A percentile compares a stretch with the other conserved stretches of the same genome.
phyloP scores from a whole-genome alignment of 2,329 filamentous ascomycete genomes.

The Sporothrix humicola region DNA sequence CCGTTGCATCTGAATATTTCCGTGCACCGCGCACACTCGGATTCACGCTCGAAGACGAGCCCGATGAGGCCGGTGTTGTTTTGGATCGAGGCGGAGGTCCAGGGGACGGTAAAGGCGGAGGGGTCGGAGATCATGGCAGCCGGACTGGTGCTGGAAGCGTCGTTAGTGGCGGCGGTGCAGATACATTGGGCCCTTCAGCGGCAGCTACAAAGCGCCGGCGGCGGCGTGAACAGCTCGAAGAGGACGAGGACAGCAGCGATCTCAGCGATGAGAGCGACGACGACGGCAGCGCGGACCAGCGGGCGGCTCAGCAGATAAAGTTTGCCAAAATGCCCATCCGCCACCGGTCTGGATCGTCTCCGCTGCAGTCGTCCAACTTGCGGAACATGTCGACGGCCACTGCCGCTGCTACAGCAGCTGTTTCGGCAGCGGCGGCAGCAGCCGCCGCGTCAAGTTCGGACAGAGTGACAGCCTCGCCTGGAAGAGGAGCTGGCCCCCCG shows the following conservation, averaged over 20 bases:
- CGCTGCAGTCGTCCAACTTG: slow-evolving; percentile 70
- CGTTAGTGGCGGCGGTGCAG: slow-evolving; percentile 44
- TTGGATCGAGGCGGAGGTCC: slow-evolving; percentile 66
- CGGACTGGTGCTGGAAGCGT: slow-evolving; percentile 20
- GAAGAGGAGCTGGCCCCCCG: slow-evolving; percentile 46
- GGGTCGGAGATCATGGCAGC: slow-evolving; percentile 17
- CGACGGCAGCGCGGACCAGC: slow-evolving; percentile 50
- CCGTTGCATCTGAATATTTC: slow-evolving; percentile 83
- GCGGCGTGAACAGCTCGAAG: slow-evolving; percentile 75
- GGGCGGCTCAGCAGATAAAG: slow-evolving; percentile 86
- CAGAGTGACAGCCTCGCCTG: slow-evolving; percentile 49
- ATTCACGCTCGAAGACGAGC: slow-evolving; percentile 71
- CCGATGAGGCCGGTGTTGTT: slow-evolving; percentile 60
- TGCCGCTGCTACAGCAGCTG: slow-evolving; percentile 44
- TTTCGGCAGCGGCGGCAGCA: slow-evolving; percentile 32
- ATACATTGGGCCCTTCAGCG: slow-evolving; percentile 71
- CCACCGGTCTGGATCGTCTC: slow-evolving; percentile 85
- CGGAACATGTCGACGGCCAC: slow-evolving; percentile 50
- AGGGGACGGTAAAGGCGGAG: slow-evolving; percentile 45
- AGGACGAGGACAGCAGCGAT: slow-evolving; percentile 86
- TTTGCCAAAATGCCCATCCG: slow-evolving; percentile 95
- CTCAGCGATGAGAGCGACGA: slow-evolving; percentile 79
- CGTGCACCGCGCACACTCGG: slow-evolving; percentile 69
- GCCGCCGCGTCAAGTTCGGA: background rate
- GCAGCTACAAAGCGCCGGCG: slow-evolving; percentile 70